Evolutionary conservation across 176 grass and related monocot genomes (phyloP).

Genomic region (Pharus latifolius): DNA sequence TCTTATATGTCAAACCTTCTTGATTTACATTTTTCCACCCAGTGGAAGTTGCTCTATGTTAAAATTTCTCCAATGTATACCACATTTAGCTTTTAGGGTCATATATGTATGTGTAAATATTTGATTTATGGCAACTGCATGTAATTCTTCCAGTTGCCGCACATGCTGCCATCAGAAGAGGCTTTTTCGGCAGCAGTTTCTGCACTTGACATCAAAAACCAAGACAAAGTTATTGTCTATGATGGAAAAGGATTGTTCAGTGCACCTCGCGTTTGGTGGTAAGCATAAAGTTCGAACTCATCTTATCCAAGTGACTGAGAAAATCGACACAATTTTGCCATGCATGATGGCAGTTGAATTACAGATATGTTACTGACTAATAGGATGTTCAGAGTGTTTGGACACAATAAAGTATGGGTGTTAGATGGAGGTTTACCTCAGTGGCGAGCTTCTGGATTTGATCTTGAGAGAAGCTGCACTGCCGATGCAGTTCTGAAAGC

Average conservation of each 20-base stretch:
- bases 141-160: conserved; percentile 51
- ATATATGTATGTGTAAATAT: neutral
- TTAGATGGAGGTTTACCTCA: conserved; percentile 89
- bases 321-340: neutral
- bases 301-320: neutral
- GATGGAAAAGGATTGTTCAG: conserved; percentile 81
- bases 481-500: conserved; percentile 37
- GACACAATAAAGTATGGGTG: conserved; percentile 78
- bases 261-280: conserved; percentile 94
- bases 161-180: conserved; percentile 82
- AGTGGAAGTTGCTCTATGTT: neutral
- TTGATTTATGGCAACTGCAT: neutral
- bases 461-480: conserved; percentile 29
- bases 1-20: neutral
- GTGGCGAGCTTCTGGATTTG: conserved; percentile 66
- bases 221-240: conserved; percentile 78
- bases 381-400: conserved; percentile 90
- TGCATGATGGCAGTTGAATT: neutral
- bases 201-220: conserved; percentile 56
- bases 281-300: neutral
- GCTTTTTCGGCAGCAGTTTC: conserved; percentile 73
- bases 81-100: neutral
- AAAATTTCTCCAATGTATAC: neutral
- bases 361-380: neutral
- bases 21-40: neutral